Evolutionary conservation across 441 rosid genomes (phyloP).

Genomic region (Populus hybrid): DNA sequence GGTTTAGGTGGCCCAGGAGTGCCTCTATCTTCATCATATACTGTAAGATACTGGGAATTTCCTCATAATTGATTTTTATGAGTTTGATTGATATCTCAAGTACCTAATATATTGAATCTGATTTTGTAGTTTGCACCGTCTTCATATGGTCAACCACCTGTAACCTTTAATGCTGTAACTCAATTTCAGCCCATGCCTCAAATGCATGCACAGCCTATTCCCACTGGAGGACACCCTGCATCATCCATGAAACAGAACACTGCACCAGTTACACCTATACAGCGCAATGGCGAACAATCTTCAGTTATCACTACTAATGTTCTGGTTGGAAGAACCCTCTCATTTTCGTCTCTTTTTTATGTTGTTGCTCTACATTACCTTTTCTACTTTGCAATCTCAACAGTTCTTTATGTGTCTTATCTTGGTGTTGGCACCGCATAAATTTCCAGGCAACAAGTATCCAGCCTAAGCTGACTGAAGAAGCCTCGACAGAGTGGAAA

Average conservation of each 20-base stretch:
- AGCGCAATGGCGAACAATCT: conserved; percentile 44
- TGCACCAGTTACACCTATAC: conserved; percentile 38
- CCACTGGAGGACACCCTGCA: conserved; percentile 51
- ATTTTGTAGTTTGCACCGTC: conserved; percentile 56
- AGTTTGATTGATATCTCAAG: conserved; percentile 11
- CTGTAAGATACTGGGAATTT: conserved; percentile 42
- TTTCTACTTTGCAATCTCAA: conserved; percentile 11
- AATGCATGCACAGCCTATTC: conserved; percentile 41
- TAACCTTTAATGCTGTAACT: conserved; percentile 31
- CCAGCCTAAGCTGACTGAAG: conserved; percentile 44
- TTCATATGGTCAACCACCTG: conserved; percentile 54
- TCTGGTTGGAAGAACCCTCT: conserved; percentile 35
- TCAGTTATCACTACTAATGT: conserved; percentile 34
- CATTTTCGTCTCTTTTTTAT: background rate
- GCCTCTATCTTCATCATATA: conserved; percentile 54
- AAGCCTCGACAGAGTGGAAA: conserved; percentile 59
- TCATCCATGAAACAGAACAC: conserved; percentile 42
- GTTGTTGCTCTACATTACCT: conserved; percentile 1
- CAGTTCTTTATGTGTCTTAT: background rate
- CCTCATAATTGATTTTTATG: background rate
- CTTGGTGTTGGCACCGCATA: background rate
- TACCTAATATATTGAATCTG: conserved; percentile 16
- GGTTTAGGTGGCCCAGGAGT: conserved; percentile 56
- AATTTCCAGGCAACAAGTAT: conserved; percentile 36
- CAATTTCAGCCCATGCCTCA: conserved; percentile 56